Base-by-base conservation (phyloP, 108 stramenopile species). In the Nannochloropsis oceanica region DNA sequence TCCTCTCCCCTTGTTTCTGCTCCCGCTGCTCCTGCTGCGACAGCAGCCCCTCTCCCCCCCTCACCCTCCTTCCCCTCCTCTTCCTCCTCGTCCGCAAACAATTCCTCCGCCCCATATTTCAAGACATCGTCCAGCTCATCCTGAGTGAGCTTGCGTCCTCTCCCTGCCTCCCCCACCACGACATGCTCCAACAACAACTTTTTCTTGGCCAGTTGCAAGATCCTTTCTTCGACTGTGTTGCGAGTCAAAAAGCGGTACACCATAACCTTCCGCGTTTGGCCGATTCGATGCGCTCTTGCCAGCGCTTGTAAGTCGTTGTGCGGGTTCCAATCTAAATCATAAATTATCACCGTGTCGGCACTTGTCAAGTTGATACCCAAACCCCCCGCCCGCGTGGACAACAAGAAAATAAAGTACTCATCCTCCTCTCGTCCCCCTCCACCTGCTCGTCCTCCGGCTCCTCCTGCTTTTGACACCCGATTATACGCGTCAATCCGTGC, bases 301-400 rank as follows among this genome's bases (percentile, higher is more conserved):
- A 96, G 95, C 1, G 97, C 97, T 90, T 99, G 98, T 44, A 95
- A 85, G 88, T 99, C 98, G 93, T 95, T 95, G 93, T 95, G 95
- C 14, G 98, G 98, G 88, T 99, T 99, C 98, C 98, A 99, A 89
- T 99, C 98, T 81, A 92, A 92, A 84, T 96, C 98, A 89, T 97
- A 98, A 84, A 99, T 95, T 83, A 99, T 94, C 26, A 97, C 97
- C 42, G 96, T 97, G 86, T 99, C 96, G 24, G 98, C 98, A 27
- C 95, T 91, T 18, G 96, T 95, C 12, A 99, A 92, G 85, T 99
- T 99, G 80, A 99, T 94, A 25, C 98, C 98, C 86, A 94, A 87
- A 11, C 95, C 95, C 26, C 98, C 98, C 27, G 97, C 96, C 12
- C 96, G 89, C 24, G 97, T 97, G 43, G 94, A 94, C 81, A 98